phyloP scores from a whole-genome alignment of 2,329 filamentous ascomycete species.

The Tricladium varicosporioides region DNA sequence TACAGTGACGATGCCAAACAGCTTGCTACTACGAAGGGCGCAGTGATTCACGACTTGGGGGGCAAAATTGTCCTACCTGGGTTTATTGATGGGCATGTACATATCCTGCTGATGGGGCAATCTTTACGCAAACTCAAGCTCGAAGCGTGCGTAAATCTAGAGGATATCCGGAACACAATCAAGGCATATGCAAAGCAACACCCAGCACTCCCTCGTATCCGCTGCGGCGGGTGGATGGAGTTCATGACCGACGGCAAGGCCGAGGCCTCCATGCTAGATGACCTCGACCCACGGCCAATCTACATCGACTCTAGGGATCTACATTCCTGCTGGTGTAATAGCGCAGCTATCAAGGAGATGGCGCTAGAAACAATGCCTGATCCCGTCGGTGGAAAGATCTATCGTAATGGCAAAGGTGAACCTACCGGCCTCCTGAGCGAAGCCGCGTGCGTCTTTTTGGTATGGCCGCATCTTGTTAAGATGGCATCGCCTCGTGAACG shows the following conservation, averaged over 20 bases:
- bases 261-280: conserved; percentile 49
- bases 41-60: conserved; percentile 35
- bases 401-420: conserved; percentile 46
- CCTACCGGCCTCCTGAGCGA: conserved; percentile 52
- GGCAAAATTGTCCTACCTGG: conserved; percentile 48
- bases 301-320: conserved; percentile 57
- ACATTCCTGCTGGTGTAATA: conserved; percentile 56
- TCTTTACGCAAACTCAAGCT: conserved; percentile 51
- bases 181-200: conserved; percentile 43
- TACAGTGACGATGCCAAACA: conserved; percentile 33
- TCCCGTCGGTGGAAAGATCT: conserved; percentile 45
- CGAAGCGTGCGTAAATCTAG: conserved; percentile 43
- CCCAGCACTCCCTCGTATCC: conserved; percentile 45
- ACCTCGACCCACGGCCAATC: conserved; percentile 49
- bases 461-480: conserved; percentile 52
- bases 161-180: conserved; percentile 49
- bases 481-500: conserved; percentile 49
- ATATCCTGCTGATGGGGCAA: conserved; percentile 54
- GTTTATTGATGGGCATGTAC: conserved; percentile 58
- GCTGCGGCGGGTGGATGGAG: conserved; percentile 56
- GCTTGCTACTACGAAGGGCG: not conserved
- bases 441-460: conserved; percentile 50
- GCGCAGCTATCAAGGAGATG: conserved; percentile 49
- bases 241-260: conserved; percentile 51
- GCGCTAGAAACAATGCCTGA: conserved; percentile 33